Evolutionary conservation across 2,329 filamentous ascomycete species (phyloP).

Genomic region (Nigrograna mackinnonii): DNA sequence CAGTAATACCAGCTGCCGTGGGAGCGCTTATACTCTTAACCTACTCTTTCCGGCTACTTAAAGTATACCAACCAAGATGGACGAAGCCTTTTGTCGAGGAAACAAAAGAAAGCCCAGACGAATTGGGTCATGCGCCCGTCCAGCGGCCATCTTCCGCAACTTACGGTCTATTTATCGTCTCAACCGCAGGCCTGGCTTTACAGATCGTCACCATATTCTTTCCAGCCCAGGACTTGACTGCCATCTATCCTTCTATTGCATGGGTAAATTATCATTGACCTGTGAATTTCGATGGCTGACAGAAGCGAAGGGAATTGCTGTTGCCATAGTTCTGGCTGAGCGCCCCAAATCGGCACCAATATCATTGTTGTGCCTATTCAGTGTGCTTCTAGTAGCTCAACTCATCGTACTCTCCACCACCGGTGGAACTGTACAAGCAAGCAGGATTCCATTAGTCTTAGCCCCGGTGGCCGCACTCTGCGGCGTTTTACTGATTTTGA

Average conservation of each 20-base stretch:
- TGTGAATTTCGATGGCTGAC: conserved; percentile 1
- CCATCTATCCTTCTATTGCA: conserved; percentile 30
- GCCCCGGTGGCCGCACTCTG: conserved; percentile 47
- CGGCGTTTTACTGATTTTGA: conserved; percentile 59
- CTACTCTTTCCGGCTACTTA: conserved; percentile 35
- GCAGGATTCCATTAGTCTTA: conserved; percentile 36
- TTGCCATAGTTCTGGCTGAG: conserved; percentile 39
- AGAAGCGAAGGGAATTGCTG: conserved; percentile 37
- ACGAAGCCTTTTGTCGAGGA: conserved; percentile 53
- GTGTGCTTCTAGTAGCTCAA: conserved; percentile 38
- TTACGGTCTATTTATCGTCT: conserved; percentile 26
- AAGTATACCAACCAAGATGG: conserved; percentile 53
- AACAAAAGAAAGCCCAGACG: conserved; percentile 27
- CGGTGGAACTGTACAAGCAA: conserved; percentile 20
- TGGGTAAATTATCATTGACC: conserved; percentile 29
- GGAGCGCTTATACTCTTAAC: conserved; percentile 41
- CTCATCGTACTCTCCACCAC: conserved; percentile 32
- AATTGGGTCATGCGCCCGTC: conserved; percentile 31
- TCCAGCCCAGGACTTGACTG: conserved; percentile 16
- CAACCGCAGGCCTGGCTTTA: conserved; percentile 26
- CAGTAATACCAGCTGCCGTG: conserved; percentile 41
- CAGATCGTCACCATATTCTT: conserved; percentile 29
- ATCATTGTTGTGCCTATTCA: conserved; percentile 42
- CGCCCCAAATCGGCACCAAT: conserved; percentile 47
- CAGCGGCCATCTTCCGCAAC: conserved; percentile 28